Evolutionary conservation across 139 green algal species (phyloP).

Genomic region (Volvox reticuliferus): DNA sequence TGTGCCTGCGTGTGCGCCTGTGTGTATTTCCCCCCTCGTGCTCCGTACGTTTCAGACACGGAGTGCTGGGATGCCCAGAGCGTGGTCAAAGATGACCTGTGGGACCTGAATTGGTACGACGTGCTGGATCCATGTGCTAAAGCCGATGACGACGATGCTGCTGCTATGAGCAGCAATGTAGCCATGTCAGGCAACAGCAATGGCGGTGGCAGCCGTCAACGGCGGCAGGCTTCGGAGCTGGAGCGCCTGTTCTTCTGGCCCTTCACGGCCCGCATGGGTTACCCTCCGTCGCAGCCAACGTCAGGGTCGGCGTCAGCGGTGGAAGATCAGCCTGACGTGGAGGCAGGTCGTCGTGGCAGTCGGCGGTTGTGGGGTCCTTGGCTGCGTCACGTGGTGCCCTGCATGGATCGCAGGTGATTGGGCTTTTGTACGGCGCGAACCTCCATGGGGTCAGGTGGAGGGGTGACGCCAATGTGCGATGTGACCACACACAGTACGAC

Average conservation of each 20-base stretch:
- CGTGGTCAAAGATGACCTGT: constrained; percentile 17
- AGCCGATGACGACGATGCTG: neutral
- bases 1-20: neutral
- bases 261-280: neutral
- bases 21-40: neutral
- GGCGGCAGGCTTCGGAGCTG: neutral
- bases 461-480: no score
- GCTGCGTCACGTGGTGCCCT: constrained; percentile 61
- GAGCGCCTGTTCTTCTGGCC: neutral
- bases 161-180: neutral
- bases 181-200: neutral
- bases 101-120: constrained; percentile 69
- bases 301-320: neutral
- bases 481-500: no score
- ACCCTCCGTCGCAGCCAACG: neutral
- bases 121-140: constrained; percentile 18
- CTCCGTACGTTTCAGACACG: neutral
- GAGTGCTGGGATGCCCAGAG: constrained; percentile 29
- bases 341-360: constrained; percentile 3
- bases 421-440: no score
- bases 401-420: constrained; percentile 61
- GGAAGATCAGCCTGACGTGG: neutral
- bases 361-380: constrained; percentile 38
- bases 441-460: no score
- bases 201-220: no score